phyloP scores from a whole-genome alignment of 2,329 filamentous ascomycete genomes.

The Penicillium capsulatum region DNA sequence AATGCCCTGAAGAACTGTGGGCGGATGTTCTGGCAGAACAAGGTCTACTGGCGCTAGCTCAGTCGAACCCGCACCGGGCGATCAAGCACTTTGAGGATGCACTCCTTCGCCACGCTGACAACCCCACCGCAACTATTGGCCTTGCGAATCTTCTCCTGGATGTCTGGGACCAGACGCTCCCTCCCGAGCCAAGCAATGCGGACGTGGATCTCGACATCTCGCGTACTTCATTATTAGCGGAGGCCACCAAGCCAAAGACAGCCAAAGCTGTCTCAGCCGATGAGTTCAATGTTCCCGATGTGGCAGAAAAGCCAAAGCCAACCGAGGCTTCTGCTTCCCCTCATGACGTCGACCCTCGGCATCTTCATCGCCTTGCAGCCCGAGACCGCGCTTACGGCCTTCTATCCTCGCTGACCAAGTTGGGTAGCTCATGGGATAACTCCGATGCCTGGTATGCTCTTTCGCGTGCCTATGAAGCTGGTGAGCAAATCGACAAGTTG shows the following conservation, averaged over 20 bases:
- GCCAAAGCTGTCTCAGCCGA: constrained; percentile 21
- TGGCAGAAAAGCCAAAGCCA: constrained; percentile 2
- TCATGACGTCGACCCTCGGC: constrained; percentile 56
- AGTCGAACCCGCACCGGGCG: constrained; percentile 62
- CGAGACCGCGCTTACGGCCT: constrained; percentile 84
- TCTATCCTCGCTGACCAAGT: constrained; percentile 75
- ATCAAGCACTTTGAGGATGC: constrained; percentile 77
- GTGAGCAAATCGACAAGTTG: constrained; percentile 78
- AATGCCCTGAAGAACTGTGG: constrained; percentile 78
- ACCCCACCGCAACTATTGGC: constrained; percentile 73
- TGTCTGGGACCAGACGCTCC: constrained; percentile 60
- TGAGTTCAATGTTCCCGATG: constrained; percentile 15
- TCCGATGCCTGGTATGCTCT: constrained; percentile 91
- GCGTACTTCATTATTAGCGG: constrained; percentile 23
- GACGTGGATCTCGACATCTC: constrained; percentile 27
- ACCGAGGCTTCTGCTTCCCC: constrained; percentile 11
- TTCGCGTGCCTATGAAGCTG: constrained; percentile 80
- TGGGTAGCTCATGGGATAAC: constrained; percentile 83
- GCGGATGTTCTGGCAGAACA: constrained; percentile 78
- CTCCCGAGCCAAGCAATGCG: constrained; percentile 31
- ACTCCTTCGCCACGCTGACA: constrained; percentile 72
- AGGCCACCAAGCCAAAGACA: constrained; percentile 18
- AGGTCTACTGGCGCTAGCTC: constrained; percentile 62
- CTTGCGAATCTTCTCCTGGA: constrained; percentile 83
- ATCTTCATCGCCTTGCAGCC: constrained; percentile 78